Conservation (phyloP, 2,329 filamentous ascomycete species). For the Colletotrichum noveboracense region DNA sequence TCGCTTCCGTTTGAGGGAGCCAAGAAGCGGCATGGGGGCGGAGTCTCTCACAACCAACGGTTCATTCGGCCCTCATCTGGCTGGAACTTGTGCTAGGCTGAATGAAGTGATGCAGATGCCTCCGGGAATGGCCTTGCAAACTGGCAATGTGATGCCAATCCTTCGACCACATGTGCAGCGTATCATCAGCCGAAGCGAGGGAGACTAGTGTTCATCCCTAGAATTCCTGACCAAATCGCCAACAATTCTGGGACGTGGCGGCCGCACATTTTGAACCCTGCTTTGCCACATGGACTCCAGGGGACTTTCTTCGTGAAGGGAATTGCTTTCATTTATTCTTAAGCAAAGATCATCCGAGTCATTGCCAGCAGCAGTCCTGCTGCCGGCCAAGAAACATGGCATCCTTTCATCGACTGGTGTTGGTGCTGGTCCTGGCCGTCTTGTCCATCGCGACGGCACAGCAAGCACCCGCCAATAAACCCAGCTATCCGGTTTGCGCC, state of each 20-base stretch:
- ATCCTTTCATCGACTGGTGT: not conserved
- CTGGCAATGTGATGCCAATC: not conserved
- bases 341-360: constrained; percentile 3
- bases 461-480: not conserved
- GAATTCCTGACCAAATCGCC: not conserved
- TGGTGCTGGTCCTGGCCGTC: constrained; percentile 1
- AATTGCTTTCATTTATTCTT: not conserved
- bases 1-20: constrained; percentile 7
- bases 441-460: not conserved
- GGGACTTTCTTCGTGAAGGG: not conserved
- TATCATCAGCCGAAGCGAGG: constrained; percentile 6
- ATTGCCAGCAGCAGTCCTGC: not conserved
- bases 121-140: not conserved
- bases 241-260: not conserved
- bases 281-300: constrained; percentile 1
- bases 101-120: not conserved
- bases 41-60: not conserved
- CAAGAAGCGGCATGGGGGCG: not conserved
- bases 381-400: not conserved
- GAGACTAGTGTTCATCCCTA: not conserved
- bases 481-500: constrained; percentile 20
- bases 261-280: not conserved
- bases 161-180: not conserved
- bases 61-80: not conserved
- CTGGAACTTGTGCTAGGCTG: not conserved